Percentiles rank a stretch among this genome's conserved stretches.
These are phyloP conservation scores for Diaporthe amygdali DNA, from an alignment of 2,329 filamentous ascomycete genomes.

Conservation along the genomic window DNA sequence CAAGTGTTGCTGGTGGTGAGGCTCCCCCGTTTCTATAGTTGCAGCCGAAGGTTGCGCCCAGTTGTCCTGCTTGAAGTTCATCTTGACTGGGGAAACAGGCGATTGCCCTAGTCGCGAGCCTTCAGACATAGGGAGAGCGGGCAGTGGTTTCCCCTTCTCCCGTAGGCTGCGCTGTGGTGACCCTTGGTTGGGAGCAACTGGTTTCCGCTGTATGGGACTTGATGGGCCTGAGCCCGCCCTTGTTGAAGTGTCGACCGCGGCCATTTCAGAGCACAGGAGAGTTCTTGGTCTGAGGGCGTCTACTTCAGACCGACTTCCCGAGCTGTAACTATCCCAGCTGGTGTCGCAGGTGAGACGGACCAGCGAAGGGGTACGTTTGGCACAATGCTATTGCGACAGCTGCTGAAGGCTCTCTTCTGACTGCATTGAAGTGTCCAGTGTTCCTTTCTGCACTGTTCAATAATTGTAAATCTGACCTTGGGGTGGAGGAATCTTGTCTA, in stretches of 20 bases:
- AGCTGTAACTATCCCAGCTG: constrained; percentile 16
- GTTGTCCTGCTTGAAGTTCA: constrained; percentile 59
- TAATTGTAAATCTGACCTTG: not conserved
- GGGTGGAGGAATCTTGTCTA: not conserved
- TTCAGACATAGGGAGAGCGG: constrained; percentile 35
- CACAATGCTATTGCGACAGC: constrained; percentile 25
- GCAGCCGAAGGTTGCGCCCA: constrained; percentile 59
- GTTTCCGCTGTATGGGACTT: constrained; percentile 39
- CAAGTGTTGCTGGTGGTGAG: constrained; percentile 14
- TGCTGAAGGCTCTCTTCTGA: constrained; percentile 13
- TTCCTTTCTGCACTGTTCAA: not conserved
- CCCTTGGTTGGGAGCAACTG: constrained; percentile 39
- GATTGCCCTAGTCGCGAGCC: constrained; percentile 54
- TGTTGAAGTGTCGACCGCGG: constrained; percentile 35
- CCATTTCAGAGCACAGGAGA: constrained; percentile 33
- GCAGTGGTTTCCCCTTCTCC: constrained; percentile 37
- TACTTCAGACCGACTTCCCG: constrained; percentile 7
- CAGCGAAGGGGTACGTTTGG: constrained; percentile 17
- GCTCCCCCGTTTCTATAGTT: constrained; percentile 49
- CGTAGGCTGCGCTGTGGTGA: constrained; percentile 41
- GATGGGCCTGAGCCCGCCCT: constrained; percentile 31
- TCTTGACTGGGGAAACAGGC: constrained; percentile 60
- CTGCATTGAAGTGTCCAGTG: constrained; percentile 19
- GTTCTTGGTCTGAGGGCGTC: constrained; percentile 17
- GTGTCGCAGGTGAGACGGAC: constrained; percentile 25